These are phyloP conservation scores for Ormosia emarginata DNA, from an alignment of 306 rosid species.

Conservation along the genomic window DNA sequence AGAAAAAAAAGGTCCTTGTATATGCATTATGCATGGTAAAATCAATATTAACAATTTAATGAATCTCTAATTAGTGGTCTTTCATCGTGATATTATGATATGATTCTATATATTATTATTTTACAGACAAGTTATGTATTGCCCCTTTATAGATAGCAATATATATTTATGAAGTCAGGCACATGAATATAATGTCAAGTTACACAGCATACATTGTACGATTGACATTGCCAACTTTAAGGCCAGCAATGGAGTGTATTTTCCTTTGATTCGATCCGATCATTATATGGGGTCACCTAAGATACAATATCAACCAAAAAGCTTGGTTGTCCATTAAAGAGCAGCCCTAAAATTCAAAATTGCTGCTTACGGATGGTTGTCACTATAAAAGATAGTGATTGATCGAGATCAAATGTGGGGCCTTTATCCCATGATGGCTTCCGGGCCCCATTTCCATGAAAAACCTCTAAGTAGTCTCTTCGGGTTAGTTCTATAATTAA, in stretches of 20 bases:
- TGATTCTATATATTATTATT: background rate
- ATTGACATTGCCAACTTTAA: constrained; percentile 11
- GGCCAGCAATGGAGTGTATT: constrained; percentile 9
- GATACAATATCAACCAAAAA: constrained; percentile 26
- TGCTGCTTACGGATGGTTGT: constrained; percentile 30
- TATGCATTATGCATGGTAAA: background rate
- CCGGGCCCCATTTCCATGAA: constrained; percentile 10
- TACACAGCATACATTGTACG: background rate
- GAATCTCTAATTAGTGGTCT: background rate
- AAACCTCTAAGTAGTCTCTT: background rate
- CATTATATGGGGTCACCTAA: constrained; percentile 26
- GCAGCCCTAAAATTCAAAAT: constrained; percentile 30
- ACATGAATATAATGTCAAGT: background rate
- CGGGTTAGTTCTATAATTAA: background rate
- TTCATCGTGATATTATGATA: background rate
- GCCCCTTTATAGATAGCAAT: background rate
- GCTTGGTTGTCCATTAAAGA: constrained; percentile 21
- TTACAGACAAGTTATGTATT: background rate
- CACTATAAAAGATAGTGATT: constrained; percentile 30
- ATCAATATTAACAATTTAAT: background rate
- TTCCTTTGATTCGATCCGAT: constrained; percentile 22
- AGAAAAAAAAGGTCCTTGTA: background rate
- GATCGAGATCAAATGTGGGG: constrained; percentile 28
- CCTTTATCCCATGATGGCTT: constrained; percentile 22
- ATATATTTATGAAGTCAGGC: background rate